phyloP scores from a whole-genome alignment of 1,139 yeast species.

The Hyphopichia pseudoburtonii region DNA sequence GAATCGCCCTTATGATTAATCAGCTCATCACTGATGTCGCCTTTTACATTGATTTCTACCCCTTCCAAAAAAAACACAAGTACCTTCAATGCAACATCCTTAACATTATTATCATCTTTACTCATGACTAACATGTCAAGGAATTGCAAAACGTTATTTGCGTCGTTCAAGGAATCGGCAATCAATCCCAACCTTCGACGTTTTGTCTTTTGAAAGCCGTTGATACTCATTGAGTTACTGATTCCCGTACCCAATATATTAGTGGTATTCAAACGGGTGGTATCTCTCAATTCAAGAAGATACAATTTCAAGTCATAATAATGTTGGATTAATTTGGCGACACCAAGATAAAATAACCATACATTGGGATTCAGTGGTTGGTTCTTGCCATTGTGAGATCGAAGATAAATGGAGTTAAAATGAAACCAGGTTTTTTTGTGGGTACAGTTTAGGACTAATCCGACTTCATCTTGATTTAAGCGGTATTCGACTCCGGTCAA shows the following conservation, averaged over 20 bases:
- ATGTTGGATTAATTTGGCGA: conserved; percentile 23
- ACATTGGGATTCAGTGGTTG: conserved; percentile 15
- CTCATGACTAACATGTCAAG: conserved; percentile 17
- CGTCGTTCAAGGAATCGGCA: conserved; percentile 16
- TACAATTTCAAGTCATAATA: conserved; percentile 22
- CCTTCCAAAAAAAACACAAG: conserved; percentile 23
- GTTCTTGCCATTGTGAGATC: conserved; percentile 11
- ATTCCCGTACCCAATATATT: conserved; percentile 1
- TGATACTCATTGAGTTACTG: too few species aligned
- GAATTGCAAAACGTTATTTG: conserved; percentile 19
- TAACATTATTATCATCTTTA: conserved; percentile 17
- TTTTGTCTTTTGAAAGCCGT: conserved; percentile 11
- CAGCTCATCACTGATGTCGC: conserved; percentile 1
- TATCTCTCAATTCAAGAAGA: conserved; percentile 1
- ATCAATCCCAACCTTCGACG: conserved; percentile 21
- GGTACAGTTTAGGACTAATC: conserved; percentile 11
- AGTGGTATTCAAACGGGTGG: neutral
- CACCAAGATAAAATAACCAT: conserved; percentile 36
- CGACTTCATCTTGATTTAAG: conserved; percentile 19
- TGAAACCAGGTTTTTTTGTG: conserved; percentile 27
- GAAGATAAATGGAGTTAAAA: conserved; percentile 23
- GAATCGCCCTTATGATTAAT: neutral
- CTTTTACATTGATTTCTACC: neutral
- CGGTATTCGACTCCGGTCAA: conserved; percentile 16
- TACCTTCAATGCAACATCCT: conserved; percentile 29